These are phyloP conservation scores for Botrytis elliptica DNA, from an alignment of 2,329 filamentous ascomycete species.

Conservation along the genomic window DNA sequence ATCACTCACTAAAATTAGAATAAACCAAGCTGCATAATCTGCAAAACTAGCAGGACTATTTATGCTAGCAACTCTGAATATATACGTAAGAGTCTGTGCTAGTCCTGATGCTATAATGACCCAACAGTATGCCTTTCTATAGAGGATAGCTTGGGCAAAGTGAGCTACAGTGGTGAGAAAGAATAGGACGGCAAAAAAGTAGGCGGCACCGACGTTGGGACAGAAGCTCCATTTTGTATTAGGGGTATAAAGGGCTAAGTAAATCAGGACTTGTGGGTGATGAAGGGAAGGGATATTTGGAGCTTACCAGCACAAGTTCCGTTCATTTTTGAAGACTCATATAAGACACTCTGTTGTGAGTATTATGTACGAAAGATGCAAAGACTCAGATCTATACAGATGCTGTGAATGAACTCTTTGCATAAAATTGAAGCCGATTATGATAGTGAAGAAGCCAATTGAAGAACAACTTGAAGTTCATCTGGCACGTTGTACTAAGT, in stretches of 20 bases:
- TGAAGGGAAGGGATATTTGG: too few relatives aligned
- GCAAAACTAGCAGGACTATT: conserved; percentile 23
- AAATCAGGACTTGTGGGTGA: not conserved
- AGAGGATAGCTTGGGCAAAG: conserved; percentile 30
- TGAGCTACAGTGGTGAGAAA: conserved; percentile 34
- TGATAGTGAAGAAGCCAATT: too few relatives aligned
- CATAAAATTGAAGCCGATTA: not conserved
- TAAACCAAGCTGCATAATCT: not conserved
- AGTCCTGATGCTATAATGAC: conserved; percentile 22
- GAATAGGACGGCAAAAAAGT: conserved; percentile 40
- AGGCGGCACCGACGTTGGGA: conserved; percentile 39
- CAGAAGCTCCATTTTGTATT: conserved; percentile 28
- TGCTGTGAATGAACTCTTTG: not conserved
- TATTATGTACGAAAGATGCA: not conserved
- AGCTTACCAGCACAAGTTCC: not conserved
- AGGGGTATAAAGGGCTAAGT: conserved; percentile 1
- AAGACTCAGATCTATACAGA: not conserved
- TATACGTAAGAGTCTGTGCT: conserved; percentile 26
- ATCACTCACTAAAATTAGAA: not conserved
- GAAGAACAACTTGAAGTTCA: not conserved
- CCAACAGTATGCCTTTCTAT: conserved; percentile 31
- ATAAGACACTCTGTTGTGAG: not conserved
- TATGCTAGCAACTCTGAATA: conserved; percentile 30
- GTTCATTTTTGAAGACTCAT: not conserved
- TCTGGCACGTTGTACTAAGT: not conserved